These are phyloP conservation scores for Zymoseptoria brevis DNA, from an alignment of 2,329 filamentous ascomycete species.

Conservation along the genomic window DNA sequence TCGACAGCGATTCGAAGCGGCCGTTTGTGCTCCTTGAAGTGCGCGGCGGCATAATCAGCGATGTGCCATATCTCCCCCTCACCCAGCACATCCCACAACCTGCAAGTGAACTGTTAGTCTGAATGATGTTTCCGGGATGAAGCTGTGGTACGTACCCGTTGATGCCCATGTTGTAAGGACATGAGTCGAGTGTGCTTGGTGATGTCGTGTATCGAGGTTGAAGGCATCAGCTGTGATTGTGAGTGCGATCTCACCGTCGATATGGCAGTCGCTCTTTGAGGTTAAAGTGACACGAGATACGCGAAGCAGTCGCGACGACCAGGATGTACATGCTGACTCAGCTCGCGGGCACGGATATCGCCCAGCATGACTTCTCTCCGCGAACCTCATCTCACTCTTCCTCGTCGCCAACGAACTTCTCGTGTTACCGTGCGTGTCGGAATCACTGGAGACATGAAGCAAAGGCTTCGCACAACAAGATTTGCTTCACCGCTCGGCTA, in stretches of 20 bases:
- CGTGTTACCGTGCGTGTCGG: neutral
- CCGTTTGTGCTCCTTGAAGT: constrained; percentile 28
- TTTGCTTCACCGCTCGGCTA: no score
- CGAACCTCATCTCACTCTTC: neutral
- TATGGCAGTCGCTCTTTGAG: neutral
- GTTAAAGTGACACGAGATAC: neutral
- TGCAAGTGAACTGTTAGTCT: constrained; percentile 5
- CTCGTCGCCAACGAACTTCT: neutral
- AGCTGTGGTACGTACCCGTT: constrained; percentile 6
- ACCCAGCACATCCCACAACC: constrained; percentile 34
- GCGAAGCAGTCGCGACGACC: neutral
- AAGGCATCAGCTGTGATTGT: neutral
- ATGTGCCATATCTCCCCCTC: constrained; percentile 30
- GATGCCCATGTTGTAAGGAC: constrained; percentile 11
- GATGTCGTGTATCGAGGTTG: neutral
- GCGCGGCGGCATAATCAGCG: constrained; percentile 33
- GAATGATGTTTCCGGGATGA: neutral
- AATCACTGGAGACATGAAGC: neutral
- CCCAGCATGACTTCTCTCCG: neutral
- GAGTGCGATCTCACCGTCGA: neutral
- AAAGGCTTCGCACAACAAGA: no score
- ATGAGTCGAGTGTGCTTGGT: neutral
- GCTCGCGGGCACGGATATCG: neutral
- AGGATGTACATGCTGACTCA: neutral
- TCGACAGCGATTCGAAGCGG: constrained; percentile 38